phyloP scores from a whole-genome alignment of 1,284 basidiomycete genomes.

The Mycosarcoma mackinlayi region DNA sequence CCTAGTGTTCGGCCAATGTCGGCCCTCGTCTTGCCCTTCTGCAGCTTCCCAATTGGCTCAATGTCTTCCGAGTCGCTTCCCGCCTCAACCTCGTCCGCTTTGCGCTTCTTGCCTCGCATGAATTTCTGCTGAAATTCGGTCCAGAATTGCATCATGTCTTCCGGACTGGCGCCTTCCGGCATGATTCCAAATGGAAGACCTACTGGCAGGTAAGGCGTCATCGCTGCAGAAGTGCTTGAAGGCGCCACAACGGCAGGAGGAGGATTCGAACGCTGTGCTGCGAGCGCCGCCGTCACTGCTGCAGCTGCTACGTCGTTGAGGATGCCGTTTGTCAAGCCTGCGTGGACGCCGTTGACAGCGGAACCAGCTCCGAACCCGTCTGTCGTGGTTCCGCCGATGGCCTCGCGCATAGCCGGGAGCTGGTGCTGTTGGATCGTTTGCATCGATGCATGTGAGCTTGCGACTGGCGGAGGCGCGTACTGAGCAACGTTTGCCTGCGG shows the following conservation, averaged over 20 bases:
- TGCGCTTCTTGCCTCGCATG: conserved; percentile 47
- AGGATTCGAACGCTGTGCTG: neutral
- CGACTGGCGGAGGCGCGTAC: conserved; percentile 14
- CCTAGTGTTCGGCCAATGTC: conserved; percentile 75
- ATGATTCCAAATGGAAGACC: conserved; percentile 47
- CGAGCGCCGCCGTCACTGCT: neutral
- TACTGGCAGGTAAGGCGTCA: conserved; percentile 38
- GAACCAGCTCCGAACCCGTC: conserved; percentile 29
- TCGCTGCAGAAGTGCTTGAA: conserved; percentile 15
- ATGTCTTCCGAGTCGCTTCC: conserved; percentile 39
- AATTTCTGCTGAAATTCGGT: conserved; percentile 47
- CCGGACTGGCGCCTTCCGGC: conserved; percentile 39
- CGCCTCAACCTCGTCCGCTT: conserved; percentile 26
- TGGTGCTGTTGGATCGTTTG: conserved; percentile 19
- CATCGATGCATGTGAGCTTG: conserved; percentile 6
- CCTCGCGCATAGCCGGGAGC: conserved; percentile 41
- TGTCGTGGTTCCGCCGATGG: conserved; percentile 37
- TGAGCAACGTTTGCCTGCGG: conserved; percentile 6
- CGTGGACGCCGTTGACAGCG: conserved; percentile 21
- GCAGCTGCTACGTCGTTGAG: conserved; percentile 8
- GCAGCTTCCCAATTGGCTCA: conserved; percentile 45
- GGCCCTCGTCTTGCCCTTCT: conserved; percentile 33
- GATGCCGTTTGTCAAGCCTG: conserved; percentile 18
- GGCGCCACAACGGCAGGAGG: conserved; percentile 15
- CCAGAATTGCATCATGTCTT: conserved; percentile 53